Conservation (phyloP, 208 protist genomes). For the Wallacemonas sp. region DNA sequence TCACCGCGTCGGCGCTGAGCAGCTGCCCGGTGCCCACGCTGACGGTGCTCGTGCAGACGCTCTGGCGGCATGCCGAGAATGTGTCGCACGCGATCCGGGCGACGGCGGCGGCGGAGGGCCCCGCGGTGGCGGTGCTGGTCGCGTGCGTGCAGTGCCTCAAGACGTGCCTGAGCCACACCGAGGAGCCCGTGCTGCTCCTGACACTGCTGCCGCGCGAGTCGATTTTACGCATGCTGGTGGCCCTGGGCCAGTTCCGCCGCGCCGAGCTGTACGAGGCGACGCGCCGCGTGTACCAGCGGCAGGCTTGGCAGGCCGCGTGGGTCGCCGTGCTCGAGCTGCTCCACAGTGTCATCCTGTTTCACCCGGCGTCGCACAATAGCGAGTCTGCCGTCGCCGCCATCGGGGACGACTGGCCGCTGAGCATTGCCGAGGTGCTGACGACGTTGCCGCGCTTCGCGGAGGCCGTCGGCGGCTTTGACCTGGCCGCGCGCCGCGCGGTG, state of each 20-base stretch:
- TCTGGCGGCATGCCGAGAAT: constrained; percentile 34
- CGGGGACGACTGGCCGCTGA: constrained; percentile 31
- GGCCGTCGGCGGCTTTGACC: constrained; percentile 51
- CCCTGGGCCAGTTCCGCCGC: constrained; percentile 51
- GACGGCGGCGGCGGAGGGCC: constrained; percentile 20
- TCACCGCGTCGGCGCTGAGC: background rate
- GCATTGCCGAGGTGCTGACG: constrained; percentile 29
- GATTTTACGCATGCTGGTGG: constrained; percentile 41
- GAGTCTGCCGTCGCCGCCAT: constrained; percentile 12
- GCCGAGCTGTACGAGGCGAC: constrained; percentile 38
- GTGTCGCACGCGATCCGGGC: constrained; percentile 35
- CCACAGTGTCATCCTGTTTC: constrained; percentile 17
- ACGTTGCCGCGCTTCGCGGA: constrained; percentile 49
- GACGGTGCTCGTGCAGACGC: constrained; percentile 28
- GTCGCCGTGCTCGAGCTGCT: constrained; percentile 50
- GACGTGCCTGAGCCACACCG: constrained; percentile 28
- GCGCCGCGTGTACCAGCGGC: constrained; percentile 30
- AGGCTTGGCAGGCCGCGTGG: constrained; percentile 66
- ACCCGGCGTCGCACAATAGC: background rate
- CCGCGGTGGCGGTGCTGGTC: constrained; percentile 32
- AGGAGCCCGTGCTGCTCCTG: constrained; percentile 11
- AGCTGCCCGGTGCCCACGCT: background rate
- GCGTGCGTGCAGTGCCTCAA: constrained; percentile 36
- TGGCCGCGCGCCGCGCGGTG: background rate
- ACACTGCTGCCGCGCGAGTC: constrained; percentile 29